Conservation (phyloP, 2,329 filamentous ascomycete species). For the Podosphaera leucotricha region DNA sequence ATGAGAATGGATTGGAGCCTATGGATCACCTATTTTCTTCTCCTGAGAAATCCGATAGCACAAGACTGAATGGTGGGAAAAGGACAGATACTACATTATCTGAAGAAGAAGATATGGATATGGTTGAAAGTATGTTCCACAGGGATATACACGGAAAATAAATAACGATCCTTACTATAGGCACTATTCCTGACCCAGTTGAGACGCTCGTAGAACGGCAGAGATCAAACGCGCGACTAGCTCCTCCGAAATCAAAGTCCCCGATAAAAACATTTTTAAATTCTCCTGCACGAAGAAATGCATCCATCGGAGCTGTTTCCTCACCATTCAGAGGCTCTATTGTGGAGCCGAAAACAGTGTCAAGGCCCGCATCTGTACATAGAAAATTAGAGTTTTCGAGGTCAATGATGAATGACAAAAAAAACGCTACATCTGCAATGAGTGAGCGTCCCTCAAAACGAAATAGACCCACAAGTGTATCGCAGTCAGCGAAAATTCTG, state of each 20-base stretch:
- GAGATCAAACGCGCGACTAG: conserved; percentile 11
- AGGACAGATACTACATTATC: conserved; percentile 21
- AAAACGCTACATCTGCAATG: background rate
- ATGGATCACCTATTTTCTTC: conserved; percentile 78
- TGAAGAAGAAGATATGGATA: conserved; percentile 35
- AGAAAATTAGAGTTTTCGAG: conserved; percentile 15
- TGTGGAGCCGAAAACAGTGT: conserved; percentile 9
- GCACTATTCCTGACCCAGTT: conserved; percentile 25
- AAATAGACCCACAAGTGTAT: conserved; percentile 5
- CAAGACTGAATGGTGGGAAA: conserved; percentile 4
- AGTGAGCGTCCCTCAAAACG: conserved; percentile 6
- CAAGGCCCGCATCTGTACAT: conserved; percentile 9
- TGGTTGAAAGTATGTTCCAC: conserved; percentile 30
- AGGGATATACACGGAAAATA: background rate
- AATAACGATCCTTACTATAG: conserved; percentile 14
- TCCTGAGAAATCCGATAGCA: conserved; percentile 3
- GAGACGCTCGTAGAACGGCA: conserved; percentile 20
- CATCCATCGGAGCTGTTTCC: conserved; percentile 13
- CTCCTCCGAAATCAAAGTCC: conserved; percentile 15
- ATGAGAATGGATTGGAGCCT: conserved; percentile 80
- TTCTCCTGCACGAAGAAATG: conserved; percentile 16
- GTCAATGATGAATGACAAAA: conserved; percentile 2
- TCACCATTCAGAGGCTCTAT: conserved; percentile 12
- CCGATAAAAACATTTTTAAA: conserved; percentile 16
- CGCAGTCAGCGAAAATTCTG: conserved; percentile 5